Percentiles rank a stretch among this genome's conserved stretches.
phyloP scores from a whole-genome alignment of 805 yeast species.

The Starmerella tilneyi region DNA sequence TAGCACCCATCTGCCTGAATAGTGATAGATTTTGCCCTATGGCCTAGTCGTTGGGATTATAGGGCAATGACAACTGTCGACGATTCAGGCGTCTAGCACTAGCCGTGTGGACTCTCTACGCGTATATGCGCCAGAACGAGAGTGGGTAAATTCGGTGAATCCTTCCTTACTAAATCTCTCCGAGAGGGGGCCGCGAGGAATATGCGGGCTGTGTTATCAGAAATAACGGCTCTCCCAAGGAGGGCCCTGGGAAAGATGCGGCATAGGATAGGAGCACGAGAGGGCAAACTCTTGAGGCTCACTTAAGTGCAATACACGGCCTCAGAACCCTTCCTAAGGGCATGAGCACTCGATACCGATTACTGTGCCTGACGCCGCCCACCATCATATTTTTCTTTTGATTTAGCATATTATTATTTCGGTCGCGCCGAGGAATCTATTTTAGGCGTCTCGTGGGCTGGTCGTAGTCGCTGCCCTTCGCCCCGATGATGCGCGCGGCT shows the following conservation, averaged over 20 bases:
- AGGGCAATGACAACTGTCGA: background rate
- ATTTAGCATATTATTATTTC: background rate
- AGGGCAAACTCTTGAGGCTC: constrained; percentile 2
- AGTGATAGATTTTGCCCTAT: background rate
- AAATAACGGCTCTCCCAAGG: constrained; percentile 21
- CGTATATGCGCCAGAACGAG: constrained; percentile 18
- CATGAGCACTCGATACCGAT: constrained; percentile 29
- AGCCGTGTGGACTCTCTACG: constrained; percentile 28
- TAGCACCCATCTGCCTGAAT: background rate
- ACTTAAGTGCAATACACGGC: constrained; percentile 30
- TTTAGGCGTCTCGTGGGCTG: too few relatives aligned
- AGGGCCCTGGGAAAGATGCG: constrained; percentile 28
- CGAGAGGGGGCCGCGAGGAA: constrained; percentile 29
- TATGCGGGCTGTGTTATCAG: constrained; percentile 29
- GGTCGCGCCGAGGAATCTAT: too few relatives aligned
- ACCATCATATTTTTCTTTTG: background rate
- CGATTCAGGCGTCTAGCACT: constrained; percentile 20
- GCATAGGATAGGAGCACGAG: constrained; percentile 24
- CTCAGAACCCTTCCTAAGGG: constrained; percentile 8
- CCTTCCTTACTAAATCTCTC: constrained; percentile 21
- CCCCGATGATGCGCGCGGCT: too few relatives aligned
- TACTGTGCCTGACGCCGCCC: constrained; percentile 22
- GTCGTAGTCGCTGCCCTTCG: too few relatives aligned
- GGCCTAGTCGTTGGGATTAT: constrained; percentile 19
- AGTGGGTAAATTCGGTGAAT: constrained; percentile 31